phyloP scores from a whole-genome alignment of 768 basidiomycete genomes.

The Megacollybia marginata region DNA sequence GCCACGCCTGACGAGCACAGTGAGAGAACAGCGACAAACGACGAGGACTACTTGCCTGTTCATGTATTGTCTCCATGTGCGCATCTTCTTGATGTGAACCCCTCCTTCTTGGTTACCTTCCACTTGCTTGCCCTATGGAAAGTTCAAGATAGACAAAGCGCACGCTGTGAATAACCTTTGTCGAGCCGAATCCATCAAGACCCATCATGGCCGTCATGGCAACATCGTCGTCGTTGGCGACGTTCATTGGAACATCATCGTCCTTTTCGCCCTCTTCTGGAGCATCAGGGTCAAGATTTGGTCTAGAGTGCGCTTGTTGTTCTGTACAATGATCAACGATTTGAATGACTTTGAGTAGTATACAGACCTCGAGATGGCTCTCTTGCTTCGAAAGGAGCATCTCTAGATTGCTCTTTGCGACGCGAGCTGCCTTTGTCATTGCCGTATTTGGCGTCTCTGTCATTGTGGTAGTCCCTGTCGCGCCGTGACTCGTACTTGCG shows the following conservation, averaged over 20 bases:
- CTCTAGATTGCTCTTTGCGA: constrained; percentile 1
- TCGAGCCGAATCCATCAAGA: constrained; percentile 76
- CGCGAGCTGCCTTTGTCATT: constrained; percentile 26
- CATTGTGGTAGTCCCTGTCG: constrained; percentile 17
- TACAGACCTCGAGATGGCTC: neutral
- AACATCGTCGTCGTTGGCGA: constrained; percentile 57
- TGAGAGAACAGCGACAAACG: constrained; percentile 6
- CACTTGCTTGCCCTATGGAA: constrained; percentile 64
- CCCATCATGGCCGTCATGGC: constrained; percentile 93
- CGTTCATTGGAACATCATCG: constrained; percentile 45
- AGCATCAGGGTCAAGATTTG: constrained; percentile 34
- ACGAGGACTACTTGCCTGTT: constrained; percentile 55
- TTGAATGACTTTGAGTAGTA: neutral
- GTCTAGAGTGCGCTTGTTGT: constrained; percentile 12
- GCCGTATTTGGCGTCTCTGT: constrained; percentile 23
- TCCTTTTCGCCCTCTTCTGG: constrained; percentile 29
- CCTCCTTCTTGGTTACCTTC: constrained; percentile 75
- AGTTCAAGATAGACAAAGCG: neutral
- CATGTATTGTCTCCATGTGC: constrained; percentile 99
- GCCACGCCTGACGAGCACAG: constrained; percentile 48
- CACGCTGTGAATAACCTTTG: constrained; percentile 53
- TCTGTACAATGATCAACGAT: constrained; percentile 6
- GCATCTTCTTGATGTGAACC: constrained; percentile 65
- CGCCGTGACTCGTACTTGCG: too few species aligned
- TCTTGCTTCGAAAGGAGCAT: neutral